A percentile compares a stretch with the other conserved stretches of the same genome.
Conservation (phyloP, 2,329 filamentous ascomycete species). For the Tolypocladium guangdongense region DNA sequence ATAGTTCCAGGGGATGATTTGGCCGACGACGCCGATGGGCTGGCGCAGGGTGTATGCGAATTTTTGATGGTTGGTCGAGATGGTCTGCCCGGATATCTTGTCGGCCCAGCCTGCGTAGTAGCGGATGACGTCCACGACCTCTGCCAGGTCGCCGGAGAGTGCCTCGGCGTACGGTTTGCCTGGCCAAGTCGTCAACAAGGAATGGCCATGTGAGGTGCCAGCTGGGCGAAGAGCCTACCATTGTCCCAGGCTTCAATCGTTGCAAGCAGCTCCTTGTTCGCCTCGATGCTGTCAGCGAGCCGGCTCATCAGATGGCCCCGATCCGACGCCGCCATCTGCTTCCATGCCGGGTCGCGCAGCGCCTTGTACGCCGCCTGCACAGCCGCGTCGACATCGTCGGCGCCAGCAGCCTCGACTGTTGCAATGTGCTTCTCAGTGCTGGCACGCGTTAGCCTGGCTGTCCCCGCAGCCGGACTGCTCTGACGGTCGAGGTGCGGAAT, state of each 20-base stretch:
- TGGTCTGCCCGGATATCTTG: constrained; percentile 68
- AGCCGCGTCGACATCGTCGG: constrained; percentile 20
- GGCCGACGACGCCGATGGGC: constrained; percentile 63
- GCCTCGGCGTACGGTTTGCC: constrained; percentile 48
- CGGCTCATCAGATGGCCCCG: constrained; percentile 60
- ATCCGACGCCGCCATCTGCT: constrained; percentile 53
- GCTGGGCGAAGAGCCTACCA: constrained; percentile 28
- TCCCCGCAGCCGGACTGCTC: neutral
- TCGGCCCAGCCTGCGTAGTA: constrained; percentile 75
- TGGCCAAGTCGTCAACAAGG: neutral
- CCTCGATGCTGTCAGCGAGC: constrained; percentile 58
- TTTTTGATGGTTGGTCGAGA: constrained; percentile 56
- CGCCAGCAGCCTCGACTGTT: constrained; percentile 18
- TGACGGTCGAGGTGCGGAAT: too few species aligned
- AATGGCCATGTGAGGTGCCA: neutral
- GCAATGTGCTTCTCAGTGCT: constrained; percentile 22
- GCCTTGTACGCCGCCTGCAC: constrained; percentile 48
- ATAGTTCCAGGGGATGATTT: constrained; percentile 70
- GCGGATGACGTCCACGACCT: constrained; percentile 37
- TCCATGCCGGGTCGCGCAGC: constrained; percentile 57
- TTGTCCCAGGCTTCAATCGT: constrained; percentile 73
- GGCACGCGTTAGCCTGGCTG: constrained; percentile 13
- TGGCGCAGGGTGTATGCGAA: constrained; percentile 67
- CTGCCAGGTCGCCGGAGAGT: constrained; percentile 51
- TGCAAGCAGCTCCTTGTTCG: constrained; percentile 40